Percentiles rank a stretch among this genome's conserved stretches.
Evolutionary conservation across 2,329 filamentous ascomycete genomes (phyloP).

Genomic region (Didymosphaeria variabile): DNA sequence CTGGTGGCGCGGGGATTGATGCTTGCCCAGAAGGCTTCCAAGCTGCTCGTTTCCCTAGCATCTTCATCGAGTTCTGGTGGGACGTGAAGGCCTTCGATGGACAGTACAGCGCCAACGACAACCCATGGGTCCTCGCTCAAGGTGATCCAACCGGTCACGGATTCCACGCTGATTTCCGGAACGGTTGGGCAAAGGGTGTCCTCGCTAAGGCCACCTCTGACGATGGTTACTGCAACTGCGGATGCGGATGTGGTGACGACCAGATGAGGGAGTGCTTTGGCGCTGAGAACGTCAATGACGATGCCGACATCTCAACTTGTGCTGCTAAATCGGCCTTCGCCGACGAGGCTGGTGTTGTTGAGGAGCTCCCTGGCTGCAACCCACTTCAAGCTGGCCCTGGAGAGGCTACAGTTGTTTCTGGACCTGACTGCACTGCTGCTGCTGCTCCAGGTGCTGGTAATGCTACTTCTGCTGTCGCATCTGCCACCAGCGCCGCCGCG

Average conservation of each 20-base stretch:
- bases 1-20: slow-evolving; percentile 38
- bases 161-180: slow-evolving; percentile 50
- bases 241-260: slow-evolving; percentile 46
- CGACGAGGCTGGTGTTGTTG: slow-evolving; percentile 30
- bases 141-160: slow-evolving; percentile 50
- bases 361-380: slow-evolving; percentile 51
- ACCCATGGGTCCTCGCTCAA: slow-evolving; percentile 48
- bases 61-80: slow-evolving; percentile 54
- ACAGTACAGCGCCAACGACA: slow-evolving; percentile 39
- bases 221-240: slow-evolving; percentile 48
- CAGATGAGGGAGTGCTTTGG: slow-evolving; percentile 51
- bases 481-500: slow-evolving; percentile 12
- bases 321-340: slow-evolving; percentile 28
- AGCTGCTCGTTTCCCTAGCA: slow-evolving; percentile 45
- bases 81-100: slow-evolving; percentile 46
- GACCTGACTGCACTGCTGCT: slow-evolving; percentile 36
- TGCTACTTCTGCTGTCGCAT: slow-evolving; percentile 17
- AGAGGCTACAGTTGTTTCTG: slow-evolving; percentile 37
- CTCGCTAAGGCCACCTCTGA: slow-evolving; percentile 46
- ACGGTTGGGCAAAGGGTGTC: slow-evolving; percentile 50
- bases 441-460: slow-evolving; percentile 21
- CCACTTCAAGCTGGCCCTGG: slow-evolving; percentile 49
- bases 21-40: slow-evolving; percentile 45
- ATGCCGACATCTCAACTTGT: slow-evolving; percentile 40
- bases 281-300: slow-evolving; percentile 45